Conservation (phyloP, 2,329 filamentous ascomycete species). For the Aquanectria penicillioides region DNA sequence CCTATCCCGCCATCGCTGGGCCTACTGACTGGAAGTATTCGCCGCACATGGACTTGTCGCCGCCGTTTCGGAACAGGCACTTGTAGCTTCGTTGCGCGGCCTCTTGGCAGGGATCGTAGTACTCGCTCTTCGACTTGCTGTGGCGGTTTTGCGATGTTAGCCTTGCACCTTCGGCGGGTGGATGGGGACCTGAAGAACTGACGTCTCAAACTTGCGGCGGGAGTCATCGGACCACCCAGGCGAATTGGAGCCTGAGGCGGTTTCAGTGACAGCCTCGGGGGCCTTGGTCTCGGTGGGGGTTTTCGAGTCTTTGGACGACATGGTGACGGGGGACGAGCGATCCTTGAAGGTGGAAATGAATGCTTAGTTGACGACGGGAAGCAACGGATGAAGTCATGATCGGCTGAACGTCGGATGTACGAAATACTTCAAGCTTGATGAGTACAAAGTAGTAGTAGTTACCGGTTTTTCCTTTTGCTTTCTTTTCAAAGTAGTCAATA, state of each 20-base stretch:
- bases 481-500: slow-evolving; percentile 12
- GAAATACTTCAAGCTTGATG: not conserved
- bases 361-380: not conserved
- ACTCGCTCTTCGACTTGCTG: slow-evolving; percentile 90
- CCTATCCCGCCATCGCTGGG: not conserved
- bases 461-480: slow-evolving; percentile 1
- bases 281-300: slow-evolving; percentile 28
- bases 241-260: not conserved
- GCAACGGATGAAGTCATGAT: slow-evolving; percentile 28
- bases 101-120: slow-evolving; percentile 95
- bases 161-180: no score
- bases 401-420: slow-evolving; percentile 29
- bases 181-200: slow-evolving; percentile 38
- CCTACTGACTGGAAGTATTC: slow-evolving; percentile 91
- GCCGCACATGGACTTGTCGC: slow-evolving; percentile 87
- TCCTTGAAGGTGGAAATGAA: not conserved
- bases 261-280: not conserved
- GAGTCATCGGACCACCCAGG: slow-evolving; percentile 68
- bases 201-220: slow-evolving; percentile 73
- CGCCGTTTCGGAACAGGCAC: slow-evolving; percentile 88
- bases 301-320: slow-evolving; percentile 29
- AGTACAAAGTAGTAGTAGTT: not conserved
- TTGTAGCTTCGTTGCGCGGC: slow-evolving; percentile 85
- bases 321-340: not conserved
- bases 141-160: slow-evolving; percentile 15